A percentile compares a stretch with the other conserved stretches of the same genome.
phyloP scores from a whole-genome alignment of 139 green algal genomes.

The Pleodorina starrii region DNA sequence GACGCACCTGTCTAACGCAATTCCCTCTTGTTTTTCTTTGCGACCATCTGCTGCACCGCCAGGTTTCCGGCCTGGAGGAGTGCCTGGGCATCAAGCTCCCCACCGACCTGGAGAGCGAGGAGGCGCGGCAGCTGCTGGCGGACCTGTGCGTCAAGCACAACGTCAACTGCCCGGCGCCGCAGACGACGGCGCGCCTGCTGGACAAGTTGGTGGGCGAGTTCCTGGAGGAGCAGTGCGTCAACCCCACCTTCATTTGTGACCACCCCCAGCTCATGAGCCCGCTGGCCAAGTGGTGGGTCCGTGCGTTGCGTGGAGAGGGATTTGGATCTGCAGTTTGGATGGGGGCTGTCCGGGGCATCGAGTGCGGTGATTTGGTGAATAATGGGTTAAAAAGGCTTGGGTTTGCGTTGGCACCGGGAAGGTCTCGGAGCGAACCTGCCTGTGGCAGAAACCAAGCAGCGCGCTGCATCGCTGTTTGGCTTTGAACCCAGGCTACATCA shows the following conservation, averaged over 20 bases:
- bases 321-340: too few species aligned
- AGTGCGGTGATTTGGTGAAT: too few species aligned
- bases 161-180: conserved; percentile 89
- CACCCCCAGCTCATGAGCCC: conserved; percentile 99
- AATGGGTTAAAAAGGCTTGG: too few species aligned
- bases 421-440: too few species aligned
- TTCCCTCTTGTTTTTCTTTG: too few species aligned
- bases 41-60: too few species aligned
- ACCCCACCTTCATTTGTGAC: conserved; percentile 99
- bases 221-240: conserved; percentile 94
- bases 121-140: conserved; percentile 75
- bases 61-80: conserved; percentile 86
- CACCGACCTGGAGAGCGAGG: conserved; percentile 80
- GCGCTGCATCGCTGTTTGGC: background rate
- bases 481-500: conserved; percentile 38
- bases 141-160: conserved; percentile 81
- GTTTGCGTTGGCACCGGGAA: too few species aligned
- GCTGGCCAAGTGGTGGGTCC: conserved; percentile 95
- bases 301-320: too few species aligned
- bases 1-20: too few species aligned
- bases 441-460: conserved; percentile 33
- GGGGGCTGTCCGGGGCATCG: too few species aligned
- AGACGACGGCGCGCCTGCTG: conserved; percentile 94
- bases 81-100: conserved; percentile 76
- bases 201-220: conserved; percentile 99